Evolutionary conservation across 164 flowering plant species (phyloP).

Genomic region (Brasenia schreberi): DNA sequence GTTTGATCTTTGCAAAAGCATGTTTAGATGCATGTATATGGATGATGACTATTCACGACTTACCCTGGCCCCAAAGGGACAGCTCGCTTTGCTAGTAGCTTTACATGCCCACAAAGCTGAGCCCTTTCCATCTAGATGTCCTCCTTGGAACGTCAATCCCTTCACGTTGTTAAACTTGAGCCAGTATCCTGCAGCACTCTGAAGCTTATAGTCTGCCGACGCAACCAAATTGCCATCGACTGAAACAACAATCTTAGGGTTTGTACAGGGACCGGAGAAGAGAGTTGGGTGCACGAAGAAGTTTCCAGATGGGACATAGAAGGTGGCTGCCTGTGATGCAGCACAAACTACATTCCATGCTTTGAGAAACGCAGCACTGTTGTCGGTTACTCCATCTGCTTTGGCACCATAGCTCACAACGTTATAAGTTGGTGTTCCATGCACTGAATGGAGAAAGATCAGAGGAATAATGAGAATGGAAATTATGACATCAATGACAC

Average conservation of each 20-base stretch:
- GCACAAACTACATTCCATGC: not conserved
- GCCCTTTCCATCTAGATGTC: not conserved
- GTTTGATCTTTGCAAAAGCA: too few species aligned
- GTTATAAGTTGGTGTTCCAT: not conserved
- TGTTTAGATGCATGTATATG: too few species aligned
- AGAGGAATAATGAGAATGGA: not conserved
- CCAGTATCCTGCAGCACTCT: not conserved
- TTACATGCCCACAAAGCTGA: not conserved
- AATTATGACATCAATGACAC: too few species aligned
- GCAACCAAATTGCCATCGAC: not conserved
- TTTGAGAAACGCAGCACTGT: constrained; percentile 1
- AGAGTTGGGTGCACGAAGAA: not conserved
- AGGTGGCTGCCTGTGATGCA: not conserved
- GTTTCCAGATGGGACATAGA: not conserved
- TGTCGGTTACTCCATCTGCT: not conserved
- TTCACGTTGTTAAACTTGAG: not conserved
- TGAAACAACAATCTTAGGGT: not conserved
- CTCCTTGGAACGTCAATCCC: not conserved
- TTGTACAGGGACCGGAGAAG: not conserved
- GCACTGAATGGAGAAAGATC: not conserved
- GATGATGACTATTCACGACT: not conserved
- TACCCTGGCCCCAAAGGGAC: not conserved
- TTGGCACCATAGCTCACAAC: not conserved
- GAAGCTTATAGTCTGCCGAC: not conserved
- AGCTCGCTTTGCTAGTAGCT: not conserved